Conservation (phyloP, 2,329 filamentous ascomycete genomes). For the Colletotrichum sp. region DNA sequence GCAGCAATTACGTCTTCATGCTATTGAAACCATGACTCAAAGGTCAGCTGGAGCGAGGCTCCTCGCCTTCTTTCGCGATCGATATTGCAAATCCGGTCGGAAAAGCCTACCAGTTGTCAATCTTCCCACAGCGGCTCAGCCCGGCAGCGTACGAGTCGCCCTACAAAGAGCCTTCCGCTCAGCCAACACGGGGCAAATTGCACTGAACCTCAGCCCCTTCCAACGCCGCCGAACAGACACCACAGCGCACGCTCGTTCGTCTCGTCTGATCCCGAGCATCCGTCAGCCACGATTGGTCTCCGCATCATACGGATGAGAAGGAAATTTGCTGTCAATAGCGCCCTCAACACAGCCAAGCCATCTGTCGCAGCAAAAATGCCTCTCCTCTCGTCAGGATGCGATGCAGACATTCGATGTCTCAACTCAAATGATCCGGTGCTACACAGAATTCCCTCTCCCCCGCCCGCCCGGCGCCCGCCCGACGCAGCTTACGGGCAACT, state of each 20-base stretch:
- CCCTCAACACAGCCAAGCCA: neutral
- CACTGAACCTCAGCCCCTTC: slow-evolving; percentile 17
- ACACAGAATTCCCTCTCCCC: neutral
- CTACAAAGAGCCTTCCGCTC: slow-evolving; percentile 1
- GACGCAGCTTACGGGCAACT: neutral
- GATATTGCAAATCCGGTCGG: neutral
- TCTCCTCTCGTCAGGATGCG: neutral
- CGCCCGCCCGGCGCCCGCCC: neutral
- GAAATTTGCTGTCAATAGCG: neutral
- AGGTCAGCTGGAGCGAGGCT: neutral
- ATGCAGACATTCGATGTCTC: slow-evolving; percentile 4
- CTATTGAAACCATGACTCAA: neutral
- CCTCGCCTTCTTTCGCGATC: neutral
- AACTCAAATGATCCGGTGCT: slow-evolving; percentile 1
- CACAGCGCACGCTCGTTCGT: neutral
- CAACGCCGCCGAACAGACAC: neutral
- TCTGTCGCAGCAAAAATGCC: neutral
- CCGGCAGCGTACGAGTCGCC: slow-evolving; percentile 4
- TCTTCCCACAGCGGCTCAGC: slow-evolving; percentile 3
- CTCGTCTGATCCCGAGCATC: neutral
- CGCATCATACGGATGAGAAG: neutral
- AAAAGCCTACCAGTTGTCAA: neutral
- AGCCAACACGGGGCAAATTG: slow-evolving; percentile 19
- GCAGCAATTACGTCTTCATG: slow-evolving; percentile 4
- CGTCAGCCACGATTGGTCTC: slow-evolving; percentile 2